Evolutionary conservation across 2,329 filamentous ascomycete species (phyloP).

Genomic region (Gaeumannomyces tritici): DNA sequence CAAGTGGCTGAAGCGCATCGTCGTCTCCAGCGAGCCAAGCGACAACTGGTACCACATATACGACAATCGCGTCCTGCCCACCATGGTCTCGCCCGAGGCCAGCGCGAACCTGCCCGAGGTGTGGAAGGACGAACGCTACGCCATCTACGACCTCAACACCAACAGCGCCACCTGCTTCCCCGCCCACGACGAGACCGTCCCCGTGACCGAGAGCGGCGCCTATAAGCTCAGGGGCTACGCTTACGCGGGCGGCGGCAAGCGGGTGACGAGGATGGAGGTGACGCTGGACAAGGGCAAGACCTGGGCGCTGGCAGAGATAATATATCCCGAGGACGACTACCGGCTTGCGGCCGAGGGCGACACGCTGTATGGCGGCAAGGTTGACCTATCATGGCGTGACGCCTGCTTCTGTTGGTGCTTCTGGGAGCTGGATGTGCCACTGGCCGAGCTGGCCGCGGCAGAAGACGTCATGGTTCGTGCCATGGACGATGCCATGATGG

Average conservation of each 20-base stretch:
- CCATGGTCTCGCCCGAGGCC: constrained; percentile 74
- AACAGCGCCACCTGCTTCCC: constrained; percentile 79
- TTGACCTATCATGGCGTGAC: constrained; percentile 78
- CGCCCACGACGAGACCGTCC: constrained; percentile 62
- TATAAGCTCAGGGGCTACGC: constrained; percentile 75
- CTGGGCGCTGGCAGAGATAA: constrained; percentile 68
- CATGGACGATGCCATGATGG: constrained; percentile 84
- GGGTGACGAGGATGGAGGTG: constrained; percentile 74
- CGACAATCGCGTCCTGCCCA: constrained; percentile 84
- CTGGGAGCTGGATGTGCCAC: constrained; percentile 64
- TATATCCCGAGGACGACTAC: constrained; percentile 81
- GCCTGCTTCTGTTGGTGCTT: constrained; percentile 87
- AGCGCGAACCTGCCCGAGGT: constrained; percentile 63
- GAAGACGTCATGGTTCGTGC: constrained; percentile 71
- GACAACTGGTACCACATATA: constrained; percentile 96
- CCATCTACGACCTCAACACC: constrained; percentile 83
- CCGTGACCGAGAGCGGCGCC: constrained; percentile 32
- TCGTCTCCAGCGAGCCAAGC: constrained; percentile 68
- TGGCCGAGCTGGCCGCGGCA: constrained; percentile 50
- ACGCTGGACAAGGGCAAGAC: constrained; percentile 74
- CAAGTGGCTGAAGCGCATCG: constrained; percentile 81
- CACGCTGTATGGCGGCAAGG: constrained; percentile 61
- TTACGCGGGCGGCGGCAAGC: constrained; percentile 77
- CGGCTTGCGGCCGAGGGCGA: constrained; percentile 49
- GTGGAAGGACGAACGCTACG: constrained; percentile 86